Evolutionary conservation across 257 asterid species (phyloP), one percentile per base, ranked within the genome.

Genomic region (Nyctanthes arbortristis): DNA sequence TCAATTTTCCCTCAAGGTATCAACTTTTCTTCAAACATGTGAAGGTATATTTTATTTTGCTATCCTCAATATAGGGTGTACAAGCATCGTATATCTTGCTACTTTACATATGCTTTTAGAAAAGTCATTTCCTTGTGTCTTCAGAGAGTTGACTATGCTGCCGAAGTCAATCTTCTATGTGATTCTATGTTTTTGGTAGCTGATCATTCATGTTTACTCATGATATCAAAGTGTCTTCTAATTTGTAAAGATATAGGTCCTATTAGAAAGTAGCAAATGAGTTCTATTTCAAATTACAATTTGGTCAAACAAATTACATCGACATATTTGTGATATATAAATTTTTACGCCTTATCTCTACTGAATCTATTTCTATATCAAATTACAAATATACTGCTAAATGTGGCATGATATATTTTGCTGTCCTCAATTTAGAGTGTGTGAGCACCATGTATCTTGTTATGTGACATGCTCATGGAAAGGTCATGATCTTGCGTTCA

Each of bases 1-100:
- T 89, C 99, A 57, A 65, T 88, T 56, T 94, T 94, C 75, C 95
- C 93, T 37, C 86, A 54, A 52, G 97, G 99, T 94, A 88, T 63
- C 63, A 63, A 24, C 73, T 62, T 75, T 71, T 32, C 63, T 66
- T 62, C 40, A 37, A 29, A 30, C 58, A 62, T 37, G 63, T 43
- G 65, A 29, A 35, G 33, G 65, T 34, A 7, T 10, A n/a, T 63
- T 52, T 55, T 76, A 33, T 65, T 37, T 66, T 70, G 37, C 63
- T 32, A 66, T 49, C 66, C 45, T 69, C 68, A 33, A 54, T 49
- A 36, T 28, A 52, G 58, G 57, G 40, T 62, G 22, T 10, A 25
- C n/a, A 2, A 16, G 29, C 10, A 1, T 22, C 39, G 18, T 30
- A 29, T 49, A 4, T 31, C 45, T 52, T 52, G 9, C 5, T 22